Percentiles rank a stretch among this genome's conserved stretches.
Evolutionary conservation across 2,329 filamentous ascomycete species (phyloP).

Genomic region (Hirsutella thompsonii): DNA sequence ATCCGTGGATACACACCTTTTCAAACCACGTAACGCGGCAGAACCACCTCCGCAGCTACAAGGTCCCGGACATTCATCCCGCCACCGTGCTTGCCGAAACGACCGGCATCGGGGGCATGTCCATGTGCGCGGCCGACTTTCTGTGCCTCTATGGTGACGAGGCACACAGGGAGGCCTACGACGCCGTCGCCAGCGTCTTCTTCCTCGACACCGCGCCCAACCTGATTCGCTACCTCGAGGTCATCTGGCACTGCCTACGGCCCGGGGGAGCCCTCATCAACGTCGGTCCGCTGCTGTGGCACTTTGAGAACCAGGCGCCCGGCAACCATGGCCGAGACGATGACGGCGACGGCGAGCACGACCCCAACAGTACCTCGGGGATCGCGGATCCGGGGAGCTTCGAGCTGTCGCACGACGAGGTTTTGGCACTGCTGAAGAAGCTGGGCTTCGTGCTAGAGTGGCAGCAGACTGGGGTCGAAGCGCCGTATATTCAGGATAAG

Average conservation of each 20-base stretch:
- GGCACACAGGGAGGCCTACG: constrained; percentile 49
- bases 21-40: constrained; percentile 67
- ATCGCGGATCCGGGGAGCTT: constrained; percentile 85
- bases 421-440: constrained; percentile 58
- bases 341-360: constrained; percentile 36
- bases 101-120: constrained; percentile 52
- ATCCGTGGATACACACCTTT: constrained; percentile 78
- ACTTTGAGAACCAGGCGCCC: constrained; percentile 68
- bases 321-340: constrained; percentile 41
- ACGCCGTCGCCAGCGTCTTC: constrained; percentile 82
- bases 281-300: constrained; percentile 84
- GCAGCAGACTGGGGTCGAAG: constrained; percentile 44
- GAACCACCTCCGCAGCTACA: constrained; percentile 63
- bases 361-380: constrained; percentile 40
- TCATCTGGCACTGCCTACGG: constrained; percentile 65
- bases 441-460: constrained; percentile 67
- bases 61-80: constrained; percentile 72
- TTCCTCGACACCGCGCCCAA: constrained; percentile 97
- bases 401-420: constrained; percentile 82
- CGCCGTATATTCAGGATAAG: constrained; percentile 79
- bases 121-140: constrained; percentile 90
- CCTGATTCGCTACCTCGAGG: constrained; percentile 76
- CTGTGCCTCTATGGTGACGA: constrained; percentile 66
- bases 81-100: constrained; percentile 34
- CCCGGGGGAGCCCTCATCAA: constrained; percentile 78